A percentile compares a stretch with the other conserved stretches of the same genome.
Evolutionary conservation across 116 monocot species (phyloP).

Genomic region (Phalaenopsis hybrid): DNA sequence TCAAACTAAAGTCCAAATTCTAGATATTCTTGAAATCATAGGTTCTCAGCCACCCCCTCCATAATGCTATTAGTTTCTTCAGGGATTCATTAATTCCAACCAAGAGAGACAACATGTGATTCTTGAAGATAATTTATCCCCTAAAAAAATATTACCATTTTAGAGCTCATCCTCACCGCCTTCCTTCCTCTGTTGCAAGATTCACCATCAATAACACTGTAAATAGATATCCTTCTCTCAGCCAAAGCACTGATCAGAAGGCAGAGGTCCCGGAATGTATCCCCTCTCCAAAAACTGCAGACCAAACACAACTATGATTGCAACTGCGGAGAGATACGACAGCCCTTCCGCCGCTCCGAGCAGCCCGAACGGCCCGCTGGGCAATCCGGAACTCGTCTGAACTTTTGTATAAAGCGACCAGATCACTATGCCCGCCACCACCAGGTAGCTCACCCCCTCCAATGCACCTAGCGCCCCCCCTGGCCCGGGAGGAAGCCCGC

Average conservation of each 20-base stretch:
- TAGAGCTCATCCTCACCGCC: too few species aligned
- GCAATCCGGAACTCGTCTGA: constrained; percentile 66
- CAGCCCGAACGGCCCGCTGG: constrained; percentile 66
- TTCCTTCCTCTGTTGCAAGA: too few species aligned
- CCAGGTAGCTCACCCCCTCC: constrained; percentile 87
- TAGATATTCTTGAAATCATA: too few species aligned
- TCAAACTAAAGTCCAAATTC: too few species aligned
- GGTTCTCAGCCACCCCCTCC: too few species aligned
- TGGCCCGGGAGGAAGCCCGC: constrained; percentile 79
- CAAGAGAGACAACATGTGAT: too few species aligned
- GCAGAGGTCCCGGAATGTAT: constrained; percentile 69
- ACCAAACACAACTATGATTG: constrained; percentile 63
- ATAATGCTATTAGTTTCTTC: too few species aligned
- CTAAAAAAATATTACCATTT: too few species aligned
- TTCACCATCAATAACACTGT: neutral
- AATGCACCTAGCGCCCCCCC: constrained; percentile 57
- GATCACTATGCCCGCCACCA: constrained; percentile 54
- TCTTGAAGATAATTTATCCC: too few species aligned
- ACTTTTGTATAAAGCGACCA: constrained; percentile 78
- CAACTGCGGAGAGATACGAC: constrained; percentile 50
- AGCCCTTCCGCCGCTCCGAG: constrained; percentile 80
- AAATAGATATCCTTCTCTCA: neutral
- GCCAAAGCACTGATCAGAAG: constrained; percentile 84
- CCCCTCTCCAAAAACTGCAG: constrained; percentile 61
- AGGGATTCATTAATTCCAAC: too few species aligned